Percentiles rank a stretch among this genome's conserved stretches.
These are phyloP conservation scores for Chlorociboria aeruginascens DNA, from an alignment of 495 filamentous ascomycete genomes.

Conservation along the genomic window DNA sequence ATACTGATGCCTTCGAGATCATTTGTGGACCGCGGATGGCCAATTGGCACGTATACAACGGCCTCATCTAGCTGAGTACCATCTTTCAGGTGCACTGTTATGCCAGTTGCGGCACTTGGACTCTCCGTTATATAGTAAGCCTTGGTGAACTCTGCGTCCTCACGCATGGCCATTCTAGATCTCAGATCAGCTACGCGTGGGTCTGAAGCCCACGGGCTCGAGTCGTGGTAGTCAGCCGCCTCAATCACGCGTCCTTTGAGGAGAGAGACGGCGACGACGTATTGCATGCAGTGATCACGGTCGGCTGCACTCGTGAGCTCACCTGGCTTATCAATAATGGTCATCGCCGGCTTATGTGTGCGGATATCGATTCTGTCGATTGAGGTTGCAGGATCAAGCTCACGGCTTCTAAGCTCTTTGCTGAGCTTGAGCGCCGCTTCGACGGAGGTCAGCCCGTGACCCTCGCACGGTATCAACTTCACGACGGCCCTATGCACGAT, in stretches of 20 bases:
- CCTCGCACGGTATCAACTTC: conserved; percentile 78
- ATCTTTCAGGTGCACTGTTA: conserved; percentile 83
- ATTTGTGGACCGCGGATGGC: conserved; percentile 37
- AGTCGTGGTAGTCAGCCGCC: conserved; percentile 80
- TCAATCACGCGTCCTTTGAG: conserved; percentile 74
- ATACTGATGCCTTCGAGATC: too few species aligned
- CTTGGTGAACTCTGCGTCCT: conserved; percentile 80
- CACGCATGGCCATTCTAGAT: conserved; percentile 80
- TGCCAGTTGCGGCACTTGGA: conserved; percentile 85
- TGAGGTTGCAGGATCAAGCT: conserved; percentile 82
- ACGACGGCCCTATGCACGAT: conserved; percentile 99
- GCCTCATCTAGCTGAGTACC: conserved; percentile 82
- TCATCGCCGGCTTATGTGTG: conserved; percentile 91
- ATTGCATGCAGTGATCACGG: conserved; percentile 96
- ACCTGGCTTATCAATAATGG: conserved; percentile 99
- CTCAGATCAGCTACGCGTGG: conserved; percentile 76
- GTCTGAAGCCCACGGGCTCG: conserved; percentile 74
- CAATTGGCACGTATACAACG: conserved; percentile 81
- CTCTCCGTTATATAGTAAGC: conserved; percentile 87
- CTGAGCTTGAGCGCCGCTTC: conserved; percentile 83
- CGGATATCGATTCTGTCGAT: conserved; percentile 83
- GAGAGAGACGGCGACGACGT: conserved; percentile 93
- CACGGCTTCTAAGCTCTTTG: conserved; percentile 52
- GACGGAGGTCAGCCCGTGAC: conserved; percentile 95
- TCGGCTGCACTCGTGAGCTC: conserved; percentile 97